phyloP scores from a whole-genome alignment of 768 basidiomycete species.

The Boletus pseudopeckii region DNA sequence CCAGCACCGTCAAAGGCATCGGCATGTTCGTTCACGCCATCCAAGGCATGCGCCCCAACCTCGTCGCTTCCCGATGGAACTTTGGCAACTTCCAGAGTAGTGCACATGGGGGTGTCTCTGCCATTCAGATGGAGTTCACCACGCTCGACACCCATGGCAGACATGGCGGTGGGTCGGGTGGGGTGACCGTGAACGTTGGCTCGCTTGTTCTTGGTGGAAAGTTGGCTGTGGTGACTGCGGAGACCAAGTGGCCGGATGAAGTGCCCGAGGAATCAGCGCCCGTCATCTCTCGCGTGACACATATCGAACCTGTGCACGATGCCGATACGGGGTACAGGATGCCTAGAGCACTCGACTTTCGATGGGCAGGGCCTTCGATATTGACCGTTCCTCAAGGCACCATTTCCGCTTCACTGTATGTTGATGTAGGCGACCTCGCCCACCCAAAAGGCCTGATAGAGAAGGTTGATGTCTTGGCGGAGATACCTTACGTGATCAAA shows the following conservation, averaged over 20 bases:
- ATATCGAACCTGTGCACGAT: constrained; percentile 61
- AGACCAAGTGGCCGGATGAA: constrained; percentile 74
- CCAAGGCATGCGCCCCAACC: constrained; percentile 96
- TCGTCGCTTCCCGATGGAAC: constrained; percentile 92
- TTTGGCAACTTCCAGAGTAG: constrained; percentile 87
- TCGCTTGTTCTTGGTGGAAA: constrained; percentile 78
- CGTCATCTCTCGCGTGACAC: constrained; percentile 63
- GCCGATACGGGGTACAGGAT: constrained; percentile 77
- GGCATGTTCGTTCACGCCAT: constrained; percentile 95
- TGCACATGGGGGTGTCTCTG: constrained; percentile 70
- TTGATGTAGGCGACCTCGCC: constrained; percentile 55
- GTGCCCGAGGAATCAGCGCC: constrained; percentile 42
- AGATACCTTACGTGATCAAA: constrained; percentile 91
- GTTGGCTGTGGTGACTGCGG: constrained; percentile 71
- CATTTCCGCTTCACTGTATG: constrained; percentile 52
- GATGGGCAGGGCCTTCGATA: constrained; percentile 75
- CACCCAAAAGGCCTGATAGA: constrained; percentile 77
- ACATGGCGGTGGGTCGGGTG: constrained; percentile 75
- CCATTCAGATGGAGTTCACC: constrained; percentile 94
- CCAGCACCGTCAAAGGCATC: constrained; percentile 51
- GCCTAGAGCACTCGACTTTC: constrained; percentile 65
- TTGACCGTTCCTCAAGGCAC: constrained; percentile 47
- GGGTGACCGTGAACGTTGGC: constrained; percentile 83
- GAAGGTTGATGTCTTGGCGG: constrained; percentile 92
- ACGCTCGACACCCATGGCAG: constrained; percentile 78